Evolutionary conservation across 2,329 filamentous ascomycete genomes (phyloP).

Genomic region (Amauroascus niger): DNA sequence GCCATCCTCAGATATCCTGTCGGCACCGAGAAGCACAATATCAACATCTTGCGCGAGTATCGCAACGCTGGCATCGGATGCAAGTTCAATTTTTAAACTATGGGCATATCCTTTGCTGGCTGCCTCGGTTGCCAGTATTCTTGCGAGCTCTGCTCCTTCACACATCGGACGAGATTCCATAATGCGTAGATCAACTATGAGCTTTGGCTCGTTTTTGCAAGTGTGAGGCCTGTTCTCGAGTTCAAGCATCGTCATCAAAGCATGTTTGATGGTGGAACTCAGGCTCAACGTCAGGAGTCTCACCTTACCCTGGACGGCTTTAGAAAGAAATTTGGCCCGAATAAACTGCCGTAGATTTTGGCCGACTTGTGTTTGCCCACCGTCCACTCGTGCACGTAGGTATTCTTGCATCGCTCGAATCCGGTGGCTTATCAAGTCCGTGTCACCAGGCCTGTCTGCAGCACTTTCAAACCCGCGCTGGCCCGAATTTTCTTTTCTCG

Average conservation of each 20-base stretch:
- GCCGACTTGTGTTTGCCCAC: slow-evolving; percentile 17
- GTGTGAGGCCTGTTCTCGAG: background rate
- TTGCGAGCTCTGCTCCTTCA: slow-evolving; percentile 52
- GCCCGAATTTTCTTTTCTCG: background rate
- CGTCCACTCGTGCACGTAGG: slow-evolving; percentile 18
- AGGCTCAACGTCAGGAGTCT: slow-evolving; percentile 52
- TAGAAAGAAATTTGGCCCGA: slow-evolving; percentile 6
- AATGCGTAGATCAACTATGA: slow-evolving; percentile 42
- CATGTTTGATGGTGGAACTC: slow-evolving; percentile 49
- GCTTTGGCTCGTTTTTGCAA: background rate
- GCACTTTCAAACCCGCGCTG: background rate
- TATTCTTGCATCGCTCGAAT: slow-evolving; percentile 19
- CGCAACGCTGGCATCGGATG: slow-evolving; percentile 52
- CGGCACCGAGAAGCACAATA: slow-evolving; percentile 54
- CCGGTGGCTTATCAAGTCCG: slow-evolving; percentile 22
- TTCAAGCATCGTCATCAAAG: slow-evolving; percentile 14
- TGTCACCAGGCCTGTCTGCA: background rate
- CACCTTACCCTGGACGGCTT: slow-evolving; percentile 23
- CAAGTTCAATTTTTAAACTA: slow-evolving; percentile 41
- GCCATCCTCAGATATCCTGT: slow-evolving; percentile 49
- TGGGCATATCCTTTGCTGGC: slow-evolving; percentile 19
- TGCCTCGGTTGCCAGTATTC: slow-evolving; percentile 29
- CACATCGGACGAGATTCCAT: slow-evolving; percentile 59
- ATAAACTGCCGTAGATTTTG: slow-evolving; percentile 21
- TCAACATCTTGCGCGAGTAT: slow-evolving; percentile 46